Percentiles rank a stretch among this genome's conserved stretches.
These are phyloP conservation scores for Leishmania amazonensis DNA, from an alignment of 208 protist genomes.

Conservation along the genomic window DNA sequence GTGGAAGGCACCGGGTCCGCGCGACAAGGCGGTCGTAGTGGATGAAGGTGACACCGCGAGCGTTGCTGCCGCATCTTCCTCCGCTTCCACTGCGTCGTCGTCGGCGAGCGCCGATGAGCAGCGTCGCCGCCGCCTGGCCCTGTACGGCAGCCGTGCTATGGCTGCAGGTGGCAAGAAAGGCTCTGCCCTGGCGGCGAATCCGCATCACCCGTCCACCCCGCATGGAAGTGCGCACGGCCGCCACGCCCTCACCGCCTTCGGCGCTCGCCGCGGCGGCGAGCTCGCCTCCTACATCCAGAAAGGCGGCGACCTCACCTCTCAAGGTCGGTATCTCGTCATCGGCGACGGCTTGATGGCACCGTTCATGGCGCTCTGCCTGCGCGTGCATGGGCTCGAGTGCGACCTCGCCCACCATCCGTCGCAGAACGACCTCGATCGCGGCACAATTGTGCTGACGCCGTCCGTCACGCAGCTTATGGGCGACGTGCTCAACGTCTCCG, in stretches of 20 bases:
- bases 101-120: slow-evolving; percentile 15
- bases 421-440: slow-evolving; percentile 77
- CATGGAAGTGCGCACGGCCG: neutral
- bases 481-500: slow-evolving; percentile 90
- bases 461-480: slow-evolving; percentile 92
- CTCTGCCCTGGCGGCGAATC: neutral
- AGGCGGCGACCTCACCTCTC: slow-evolving; percentile 49
- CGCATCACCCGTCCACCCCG: neutral
- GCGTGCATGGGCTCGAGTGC: slow-evolving; percentile 87
- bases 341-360: slow-evolving; percentile 91
- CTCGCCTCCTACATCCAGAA: slow-evolving; percentile 53
- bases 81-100: neutral
- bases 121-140: slow-evolving; percentile 45
- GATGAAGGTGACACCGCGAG: neutral
- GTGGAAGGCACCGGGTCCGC: neutral
- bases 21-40: neutral
- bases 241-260: slow-evolving; percentile 63
- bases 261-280: slow-evolving; percentile 54
- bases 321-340: slow-evolving; percentile 87
- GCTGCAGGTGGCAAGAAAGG: slow-evolving; percentile 66
- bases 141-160: slow-evolving; percentile 85
- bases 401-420: slow-evolving; percentile 80
- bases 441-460: slow-evolving; percentile 88
- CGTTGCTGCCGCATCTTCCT: neutral
- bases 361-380: slow-evolving; percentile 92